Percentiles rank a stretch among this genome's conserved stretches.
Evolutionary conservation across 768 basidiomycete genomes (phyloP).

Genomic region (Podaxis sp.): DNA sequence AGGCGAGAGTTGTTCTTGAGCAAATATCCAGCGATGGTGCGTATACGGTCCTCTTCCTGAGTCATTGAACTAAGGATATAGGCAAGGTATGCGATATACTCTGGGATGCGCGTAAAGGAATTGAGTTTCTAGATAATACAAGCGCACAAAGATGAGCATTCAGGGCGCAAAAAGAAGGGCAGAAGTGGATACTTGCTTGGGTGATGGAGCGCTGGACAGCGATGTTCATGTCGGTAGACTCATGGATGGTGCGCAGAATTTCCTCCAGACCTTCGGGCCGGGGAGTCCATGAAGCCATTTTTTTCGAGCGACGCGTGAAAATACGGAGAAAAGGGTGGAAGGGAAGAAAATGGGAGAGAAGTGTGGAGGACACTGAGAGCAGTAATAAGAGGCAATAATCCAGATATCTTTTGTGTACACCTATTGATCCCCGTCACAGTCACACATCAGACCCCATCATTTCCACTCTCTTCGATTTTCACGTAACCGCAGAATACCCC

Average conservation of each 20-base stretch:
- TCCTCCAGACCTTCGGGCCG: conserved; percentile 85
- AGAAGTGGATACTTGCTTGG: conserved; percentile 49
- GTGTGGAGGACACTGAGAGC: conserved; percentile 19
- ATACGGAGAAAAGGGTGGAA: conserved; percentile 23
- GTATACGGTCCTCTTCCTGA: conserved; percentile 87
- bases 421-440: conserved; percentile 20
- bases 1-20: conserved; percentile 94
- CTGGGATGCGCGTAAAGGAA: conserved; percentile 82
- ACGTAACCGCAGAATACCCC: neutral
- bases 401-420: conserved; percentile 28
- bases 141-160: conserved; percentile 19
- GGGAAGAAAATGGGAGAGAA: conserved; percentile 24
- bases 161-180: conserved; percentile 15
- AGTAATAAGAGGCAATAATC: conserved; percentile 27
- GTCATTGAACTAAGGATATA: conserved; percentile 84
- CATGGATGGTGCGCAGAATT: conserved; percentile 88
- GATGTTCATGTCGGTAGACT: conserved; percentile 80
- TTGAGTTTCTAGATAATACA: conserved; percentile 71
- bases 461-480: neutral
- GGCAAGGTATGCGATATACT: conserved; percentile 94
- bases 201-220: conserved; percentile 81
- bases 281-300: conserved; percentile 81
- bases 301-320: conserved; percentile 37
- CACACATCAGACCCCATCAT: neutral
- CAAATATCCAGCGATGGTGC: conserved; percentile 93